Evolutionary conservation across 495 filamentous ascomycete genomes (phyloP), one percentile per base, ranked within the genome.

Genomic region (Xylaria castorea): DNA sequence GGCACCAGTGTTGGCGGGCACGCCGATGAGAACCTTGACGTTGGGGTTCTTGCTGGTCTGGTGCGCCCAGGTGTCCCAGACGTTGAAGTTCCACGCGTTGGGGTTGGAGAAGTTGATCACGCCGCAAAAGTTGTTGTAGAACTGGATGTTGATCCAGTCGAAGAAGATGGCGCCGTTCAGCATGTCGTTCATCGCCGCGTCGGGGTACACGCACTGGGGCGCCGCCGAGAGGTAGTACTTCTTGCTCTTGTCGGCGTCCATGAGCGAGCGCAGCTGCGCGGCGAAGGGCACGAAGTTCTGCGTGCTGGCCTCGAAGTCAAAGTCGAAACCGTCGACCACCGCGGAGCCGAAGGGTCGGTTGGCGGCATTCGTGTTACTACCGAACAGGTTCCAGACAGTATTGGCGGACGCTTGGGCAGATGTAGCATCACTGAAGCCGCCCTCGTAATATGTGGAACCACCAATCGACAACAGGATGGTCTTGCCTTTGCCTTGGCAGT

Each of bases 1-100:
- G 16, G 88, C 90, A 9, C 87, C 89, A 0, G 83, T 83, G 71
- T 86, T 87, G 22, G 89, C 91, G 0, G 91, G 91, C 4, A 92
- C 84, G 46, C 92, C 92, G 2, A 94, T 68, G 22, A 92, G 76
- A 40, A 94, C 82, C 79, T 91, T 91, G 68, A 90, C 90, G 20
- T 89, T 78, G 64, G 82, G 83, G 81, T 93, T 93, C 74, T 83
- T 75, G 61, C 88, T 90, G 8, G 81, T 81, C 0, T 80, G 87
- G 75, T 89, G 86, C 8, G 92, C 91, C 90, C 92, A 94, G 73
- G 83, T 83, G 72, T 93, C 91, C 92, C 92, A 94, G 66, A 84
- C 85, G 18, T 81, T 84, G 78, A 92, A 91, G 81, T 93, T 92
- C 82, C 90, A 93, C 73, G 88, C 87, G 68, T 80, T 86, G 77